Conservation (phyloP, 305 asterid species). For the Fraxinus ornus region DNA sequence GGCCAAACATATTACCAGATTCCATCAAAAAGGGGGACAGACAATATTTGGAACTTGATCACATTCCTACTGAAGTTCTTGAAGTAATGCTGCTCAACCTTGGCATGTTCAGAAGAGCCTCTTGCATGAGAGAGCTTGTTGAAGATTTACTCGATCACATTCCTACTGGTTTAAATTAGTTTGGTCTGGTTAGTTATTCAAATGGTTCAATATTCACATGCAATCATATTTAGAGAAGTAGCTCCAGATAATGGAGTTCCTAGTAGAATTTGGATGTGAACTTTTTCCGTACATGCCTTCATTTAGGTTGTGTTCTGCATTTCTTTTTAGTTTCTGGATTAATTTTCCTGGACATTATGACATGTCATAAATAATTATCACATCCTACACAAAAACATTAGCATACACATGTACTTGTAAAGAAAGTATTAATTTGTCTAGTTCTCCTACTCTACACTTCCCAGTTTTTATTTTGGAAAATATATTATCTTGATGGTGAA, state of each 20-base stretch:
- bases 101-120: background rate
- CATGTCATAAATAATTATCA: background rate
- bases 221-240: background rate
- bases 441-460: background rate
- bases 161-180: background rate
- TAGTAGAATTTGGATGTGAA: background rate
- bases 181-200: background rate
- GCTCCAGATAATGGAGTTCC: background rate
- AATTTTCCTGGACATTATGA: background rate
- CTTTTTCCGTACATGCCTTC: background rate
- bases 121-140: background rate
- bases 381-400: background rate
- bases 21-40: background rate
- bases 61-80: background rate
- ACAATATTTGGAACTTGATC: background rate
- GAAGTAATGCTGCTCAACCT: background rate
- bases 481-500: conserved; percentile 5
- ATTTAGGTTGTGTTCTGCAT: background rate
- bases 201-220: background rate
- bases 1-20: background rate
- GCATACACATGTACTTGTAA: background rate
- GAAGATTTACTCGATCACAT: background rate
- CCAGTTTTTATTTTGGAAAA: background rate
- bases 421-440: conserved; percentile 1
- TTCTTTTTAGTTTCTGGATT: background rate